A percentile compares a stretch with the other conserved stretches of the same genome.
phyloP scores from a whole-genome alignment of 768 basidiomycete species.

The Macrolepiota fuliginosa region DNA sequence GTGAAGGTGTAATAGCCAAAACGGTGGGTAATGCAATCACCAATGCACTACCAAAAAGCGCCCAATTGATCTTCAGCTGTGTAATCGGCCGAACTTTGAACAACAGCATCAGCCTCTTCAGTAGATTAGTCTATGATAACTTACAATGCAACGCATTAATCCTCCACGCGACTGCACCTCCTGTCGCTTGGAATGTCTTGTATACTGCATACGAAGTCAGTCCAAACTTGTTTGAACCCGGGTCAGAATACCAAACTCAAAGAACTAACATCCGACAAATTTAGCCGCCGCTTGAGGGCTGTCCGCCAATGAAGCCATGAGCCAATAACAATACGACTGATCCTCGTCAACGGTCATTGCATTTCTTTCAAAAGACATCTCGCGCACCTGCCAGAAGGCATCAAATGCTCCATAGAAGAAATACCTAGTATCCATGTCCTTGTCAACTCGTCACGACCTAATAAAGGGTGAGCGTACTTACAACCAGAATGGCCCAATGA shows the following conservation, averaged over 20 bases:
- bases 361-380: neutral
- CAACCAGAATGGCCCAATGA: slow-evolving; percentile 28
- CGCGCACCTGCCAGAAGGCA: slow-evolving; percentile 27
- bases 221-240: neutral
- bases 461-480: slow-evolving; percentile 4
- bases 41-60: slow-evolving; percentile 22
- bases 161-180: slow-evolving; percentile 28
- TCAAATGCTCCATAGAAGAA: slow-evolving; percentile 29
- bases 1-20: slow-evolving; percentile 25
- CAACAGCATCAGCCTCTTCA: neutral
- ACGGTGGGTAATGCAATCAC: slow-evolving; percentile 24
- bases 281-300: slow-evolving; percentile 26
- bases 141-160: slow-evolving; percentile 28
- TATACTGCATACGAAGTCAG: slow-evolving; percentile 18
- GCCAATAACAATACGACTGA: slow-evolving; percentile 28
- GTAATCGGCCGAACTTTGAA: slow-evolving; percentile 20
- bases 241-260: neutral
- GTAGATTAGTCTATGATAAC: neutral
- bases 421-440: slow-evolving; percentile 17
- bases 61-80: slow-evolving; percentile 27
- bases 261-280: slow-evolving; percentile 23
- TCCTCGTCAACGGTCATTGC: neutral
- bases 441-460: neutral
- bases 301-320: slow-evolving; percentile 26
- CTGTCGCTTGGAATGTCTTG: slow-evolving; percentile 27